phyloP scores from a whole-genome alignment of 768 basidiomycete genomes.

The Exsudoporus frostii region DNA sequence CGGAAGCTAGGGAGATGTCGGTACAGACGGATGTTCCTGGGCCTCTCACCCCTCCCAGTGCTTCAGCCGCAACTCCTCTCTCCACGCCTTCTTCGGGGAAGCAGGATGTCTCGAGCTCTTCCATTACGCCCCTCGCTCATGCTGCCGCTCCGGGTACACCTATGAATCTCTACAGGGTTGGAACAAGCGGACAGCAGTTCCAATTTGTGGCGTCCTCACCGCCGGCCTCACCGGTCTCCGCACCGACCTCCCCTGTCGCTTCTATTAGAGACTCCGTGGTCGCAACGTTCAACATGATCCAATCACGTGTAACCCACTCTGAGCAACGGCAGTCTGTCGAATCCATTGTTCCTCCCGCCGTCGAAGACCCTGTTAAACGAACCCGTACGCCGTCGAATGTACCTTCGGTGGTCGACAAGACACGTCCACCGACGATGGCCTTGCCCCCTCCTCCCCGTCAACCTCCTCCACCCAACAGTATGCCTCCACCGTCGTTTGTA shows the following conservation, averaged over 20 bases:
- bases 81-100: conserved; percentile 23
- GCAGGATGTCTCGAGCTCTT: conserved; percentile 28
- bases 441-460: conserved; percentile 76
- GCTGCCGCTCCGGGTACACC: conserved; percentile 31
- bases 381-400: conserved; percentile 63
- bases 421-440: conserved; percentile 81
- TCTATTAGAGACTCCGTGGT: conserved; percentile 50
- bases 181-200: conserved; percentile 57
- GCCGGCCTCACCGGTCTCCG: conserved; percentile 22
- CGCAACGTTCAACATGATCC: conserved; percentile 42
- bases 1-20: conserved; percentile 69
- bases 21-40: conserved; percentile 69
- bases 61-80: conserved; percentile 24
- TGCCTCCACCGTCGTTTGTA: conserved; percentile 75
- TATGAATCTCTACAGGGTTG: conserved; percentile 54
- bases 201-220: conserved; percentile 54
- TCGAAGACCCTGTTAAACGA: conserved; percentile 47
- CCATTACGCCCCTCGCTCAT: conserved; percentile 33
- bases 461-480: conserved; percentile 67
- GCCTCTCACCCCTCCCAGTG: conserved; percentile 32
- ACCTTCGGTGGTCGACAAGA: conserved; percentile 62
- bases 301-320: conserved; percentile 49
- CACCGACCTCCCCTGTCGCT: conserved; percentile 35
- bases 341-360: conserved; percentile 54
- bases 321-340: conserved; percentile 74